Evolutionary conservation across 345 rosid species (phyloP).

Genomic region (Aquilaria malaccensis): DNA sequence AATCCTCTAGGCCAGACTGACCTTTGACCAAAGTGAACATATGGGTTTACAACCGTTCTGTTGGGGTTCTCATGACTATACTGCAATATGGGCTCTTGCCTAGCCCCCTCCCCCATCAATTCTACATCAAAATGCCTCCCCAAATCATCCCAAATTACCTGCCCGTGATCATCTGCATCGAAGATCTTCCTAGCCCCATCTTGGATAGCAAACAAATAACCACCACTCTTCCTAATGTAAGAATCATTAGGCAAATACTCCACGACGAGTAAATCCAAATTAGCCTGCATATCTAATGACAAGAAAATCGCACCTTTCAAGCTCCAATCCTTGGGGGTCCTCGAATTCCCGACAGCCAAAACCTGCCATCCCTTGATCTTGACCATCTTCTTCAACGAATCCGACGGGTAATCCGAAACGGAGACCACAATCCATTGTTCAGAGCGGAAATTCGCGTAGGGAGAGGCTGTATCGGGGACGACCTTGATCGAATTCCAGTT

Average conservation of each 20-base stretch:
- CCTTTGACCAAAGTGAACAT: slow-evolving; percentile 92
- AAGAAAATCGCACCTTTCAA: slow-evolving; percentile 82
- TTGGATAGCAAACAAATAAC: slow-evolving; percentile 92
- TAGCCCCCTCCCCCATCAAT: slow-evolving; percentile 70
- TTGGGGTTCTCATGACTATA: slow-evolving; percentile 79
- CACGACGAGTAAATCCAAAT: slow-evolving; percentile 59
- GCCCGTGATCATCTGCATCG: slow-evolving; percentile 90
- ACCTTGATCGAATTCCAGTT: slow-evolving; percentile 60
- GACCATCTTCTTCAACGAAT: slow-evolving; percentile 49
- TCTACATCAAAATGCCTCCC: slow-evolving; percentile 93
- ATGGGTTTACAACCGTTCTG: slow-evolving; percentile 82
- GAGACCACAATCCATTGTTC: slow-evolving; percentile 91
- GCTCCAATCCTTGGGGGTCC: slow-evolving; percentile 78
- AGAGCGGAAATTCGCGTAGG: slow-evolving; percentile 56
- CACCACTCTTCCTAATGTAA: slow-evolving; percentile 78
- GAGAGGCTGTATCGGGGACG: slow-evolving; percentile 52
- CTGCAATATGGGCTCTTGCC: slow-evolving; percentile 80
- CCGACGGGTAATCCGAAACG: slow-evolving; percentile 69
- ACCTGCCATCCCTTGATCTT: slow-evolving; percentile 94
- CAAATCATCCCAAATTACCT: slow-evolving; percentile 76
- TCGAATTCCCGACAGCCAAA: slow-evolving; percentile 79
- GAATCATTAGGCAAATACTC: slow-evolving; percentile 89
- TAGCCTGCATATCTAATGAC: slow-evolving; percentile 85
- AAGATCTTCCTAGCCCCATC: slow-evolving; percentile 95
- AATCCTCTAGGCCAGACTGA: slow-evolving; percentile 99